Conservation (phyloP, 257 asterid species). For the Coffea canephora region DNA sequence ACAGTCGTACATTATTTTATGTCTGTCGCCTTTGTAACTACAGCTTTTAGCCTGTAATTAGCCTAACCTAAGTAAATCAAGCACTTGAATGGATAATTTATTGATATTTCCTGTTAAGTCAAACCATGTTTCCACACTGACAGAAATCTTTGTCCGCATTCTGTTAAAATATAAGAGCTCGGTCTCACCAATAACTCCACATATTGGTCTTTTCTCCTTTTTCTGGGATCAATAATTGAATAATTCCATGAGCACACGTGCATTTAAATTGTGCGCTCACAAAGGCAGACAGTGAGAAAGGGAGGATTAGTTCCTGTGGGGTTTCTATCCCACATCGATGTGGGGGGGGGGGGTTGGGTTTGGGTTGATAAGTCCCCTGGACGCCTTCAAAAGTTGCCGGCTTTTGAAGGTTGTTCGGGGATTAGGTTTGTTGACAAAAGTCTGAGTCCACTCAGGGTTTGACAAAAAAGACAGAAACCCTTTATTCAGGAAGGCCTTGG, state of each 20-base stretch:
- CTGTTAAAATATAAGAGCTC: constrained; percentile 22
- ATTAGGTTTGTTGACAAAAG: too few relatives aligned
- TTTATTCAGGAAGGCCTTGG: too few relatives aligned
- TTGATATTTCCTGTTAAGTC: constrained; percentile 24
- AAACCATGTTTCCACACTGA: constrained; percentile 28
- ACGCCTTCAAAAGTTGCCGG: too few relatives aligned
- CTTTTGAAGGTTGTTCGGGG: too few relatives aligned
- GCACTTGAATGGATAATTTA: constrained; percentile 8
- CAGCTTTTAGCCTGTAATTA: neutral
- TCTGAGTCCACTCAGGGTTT: too few relatives aligned
- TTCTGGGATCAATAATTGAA: constrained; percentile 26
- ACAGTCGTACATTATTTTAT: neutral
- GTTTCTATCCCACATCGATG: too few relatives aligned
- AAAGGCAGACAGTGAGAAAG: constrained; percentile 2
- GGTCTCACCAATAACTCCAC: constrained; percentile 21
- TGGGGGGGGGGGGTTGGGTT: too few relatives aligned
- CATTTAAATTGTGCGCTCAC: constrained; percentile 21
- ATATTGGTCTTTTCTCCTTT: constrained; percentile 11
- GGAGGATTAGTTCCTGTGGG: too few relatives aligned
- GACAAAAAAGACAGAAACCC: too few relatives aligned
- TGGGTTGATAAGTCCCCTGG: too few relatives aligned
- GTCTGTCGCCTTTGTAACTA: neutral
- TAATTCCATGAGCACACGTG: constrained; percentile 32
- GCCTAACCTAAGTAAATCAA: neutral
- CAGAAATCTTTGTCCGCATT: constrained; percentile 31